phyloP scores from a whole-genome alignment of 169 alveolate species.

The Cystoisospora suis region DNA sequence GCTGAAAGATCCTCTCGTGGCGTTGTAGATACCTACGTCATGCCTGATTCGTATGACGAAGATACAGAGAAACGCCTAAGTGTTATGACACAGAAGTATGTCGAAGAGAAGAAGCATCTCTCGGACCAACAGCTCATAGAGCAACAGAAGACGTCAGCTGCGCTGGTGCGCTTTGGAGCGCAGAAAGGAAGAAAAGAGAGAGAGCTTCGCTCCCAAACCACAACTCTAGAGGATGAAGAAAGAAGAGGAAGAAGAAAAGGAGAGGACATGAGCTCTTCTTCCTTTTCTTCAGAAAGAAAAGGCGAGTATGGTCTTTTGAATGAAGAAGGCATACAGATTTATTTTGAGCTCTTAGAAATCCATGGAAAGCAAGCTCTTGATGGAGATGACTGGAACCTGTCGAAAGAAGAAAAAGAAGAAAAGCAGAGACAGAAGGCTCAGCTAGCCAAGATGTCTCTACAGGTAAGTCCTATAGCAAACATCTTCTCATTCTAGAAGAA shows the following conservation, averaged over 20 bases:
- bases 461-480: too few species aligned
- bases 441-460: neutral
- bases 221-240: too few species aligned
- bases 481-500: too few species aligned
- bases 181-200: constrained; percentile 26
- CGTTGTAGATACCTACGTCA: constrained; percentile 57
- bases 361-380: constrained; percentile 44
- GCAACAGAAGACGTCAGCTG: constrained; percentile 62
- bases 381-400: constrained; percentile 26
- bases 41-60: constrained; percentile 71
- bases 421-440: neutral
- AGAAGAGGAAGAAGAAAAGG: too few species aligned
- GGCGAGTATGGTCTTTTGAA: constrained; percentile 42
- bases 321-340: constrained; percentile 57
- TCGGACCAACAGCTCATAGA: constrained; percentile 65
- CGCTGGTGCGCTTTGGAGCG: constrained; percentile 65
- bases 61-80: constrained; percentile 57
- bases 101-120: constrained; percentile 56
- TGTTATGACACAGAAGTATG: constrained; percentile 61
- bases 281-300: constrained; percentile 1
- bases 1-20: constrained; percentile 74
- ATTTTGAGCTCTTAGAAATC: constrained; percentile 57
- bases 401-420: neutral
- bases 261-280: too few species aligned
- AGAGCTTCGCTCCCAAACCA: too few species aligned